Conservation (phyloP, 768 basidiomycete species). For the Hericium erinaceus region DNA sequence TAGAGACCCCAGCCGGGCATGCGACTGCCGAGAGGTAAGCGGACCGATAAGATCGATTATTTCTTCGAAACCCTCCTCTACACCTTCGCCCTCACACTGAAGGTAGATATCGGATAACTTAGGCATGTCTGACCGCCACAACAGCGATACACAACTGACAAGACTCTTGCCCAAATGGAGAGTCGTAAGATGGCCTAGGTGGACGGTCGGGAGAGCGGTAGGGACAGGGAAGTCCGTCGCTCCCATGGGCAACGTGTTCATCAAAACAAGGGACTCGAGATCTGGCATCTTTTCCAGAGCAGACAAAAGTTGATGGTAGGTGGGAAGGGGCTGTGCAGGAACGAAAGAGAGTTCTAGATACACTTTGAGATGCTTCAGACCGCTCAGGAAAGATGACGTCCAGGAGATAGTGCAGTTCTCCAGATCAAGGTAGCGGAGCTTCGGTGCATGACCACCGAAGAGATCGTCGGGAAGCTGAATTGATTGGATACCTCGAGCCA, state of each 20-base stretch:
- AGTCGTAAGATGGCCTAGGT: neutral
- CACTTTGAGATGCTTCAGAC: neutral
- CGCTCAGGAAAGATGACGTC: neutral
- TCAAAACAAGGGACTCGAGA: neutral
- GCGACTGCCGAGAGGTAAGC: no score
- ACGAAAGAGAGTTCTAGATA: neutral
- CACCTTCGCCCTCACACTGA: no score
- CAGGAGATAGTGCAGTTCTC: neutral
- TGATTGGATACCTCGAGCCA: neutral
- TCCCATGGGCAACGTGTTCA: no score
- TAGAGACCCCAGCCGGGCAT: no score
- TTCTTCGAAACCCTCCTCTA: no score
- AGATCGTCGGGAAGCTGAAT: neutral
- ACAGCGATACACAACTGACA: neutral
- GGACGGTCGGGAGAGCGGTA: neutral
- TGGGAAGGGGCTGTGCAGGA: neutral
- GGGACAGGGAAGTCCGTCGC: no score
- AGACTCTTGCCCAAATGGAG: neutral
- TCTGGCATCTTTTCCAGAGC: neutral
- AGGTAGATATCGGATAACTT: no score
- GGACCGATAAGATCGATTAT: no score
- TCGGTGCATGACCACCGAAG: neutral
- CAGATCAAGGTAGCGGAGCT: neutral
- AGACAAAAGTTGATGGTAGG: neutral
- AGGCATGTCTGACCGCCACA: neutral